These are phyloP conservation scores for Diplodia intermedia DNA, from an alignment of 2,329 filamentous ascomycete genomes.

Conservation along the genomic window DNA sequence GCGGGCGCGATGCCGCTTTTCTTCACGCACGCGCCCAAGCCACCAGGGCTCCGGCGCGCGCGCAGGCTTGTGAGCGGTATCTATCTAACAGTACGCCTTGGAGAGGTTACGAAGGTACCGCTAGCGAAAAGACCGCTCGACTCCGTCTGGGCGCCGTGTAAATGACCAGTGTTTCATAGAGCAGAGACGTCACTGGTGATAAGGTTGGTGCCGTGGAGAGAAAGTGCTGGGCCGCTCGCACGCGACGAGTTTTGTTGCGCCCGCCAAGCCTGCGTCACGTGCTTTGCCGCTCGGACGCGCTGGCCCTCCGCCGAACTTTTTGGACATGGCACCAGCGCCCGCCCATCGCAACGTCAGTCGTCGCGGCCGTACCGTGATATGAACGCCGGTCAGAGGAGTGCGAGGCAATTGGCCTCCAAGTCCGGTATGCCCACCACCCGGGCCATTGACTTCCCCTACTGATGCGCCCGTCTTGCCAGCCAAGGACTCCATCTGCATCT, in stretches of 20 bases:
- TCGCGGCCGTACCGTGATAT: constrained; percentile 40
- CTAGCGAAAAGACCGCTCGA: constrained; percentile 94
- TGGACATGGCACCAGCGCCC: constrained; percentile 30
- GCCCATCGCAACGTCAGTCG: constrained; percentile 28
- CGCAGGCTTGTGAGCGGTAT: constrained; percentile 76
- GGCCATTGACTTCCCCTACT: constrained; percentile 30
- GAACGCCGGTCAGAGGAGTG: constrained; percentile 55
- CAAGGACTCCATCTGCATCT: constrained; percentile 55
- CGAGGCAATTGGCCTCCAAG: constrained; percentile 51
- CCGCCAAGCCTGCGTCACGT: constrained; percentile 33
- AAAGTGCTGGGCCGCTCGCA: constrained; percentile 36
- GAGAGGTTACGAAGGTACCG: constrained; percentile 76
- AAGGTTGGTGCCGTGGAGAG: constrained; percentile 79
- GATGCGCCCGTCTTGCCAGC: constrained; percentile 40
- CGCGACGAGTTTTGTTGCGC: constrained; percentile 38
- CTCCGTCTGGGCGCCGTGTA: constrained; percentile 81
- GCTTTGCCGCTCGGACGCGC: constrained; percentile 38
- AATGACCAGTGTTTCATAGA: constrained; percentile 82
- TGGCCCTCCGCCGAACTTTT: constrained; percentile 36
- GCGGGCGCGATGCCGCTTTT: background rate
- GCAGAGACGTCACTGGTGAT: constrained; percentile 79
- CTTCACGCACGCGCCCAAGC: constrained; percentile 9
- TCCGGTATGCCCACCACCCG: constrained; percentile 45
- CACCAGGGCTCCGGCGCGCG: background rate
- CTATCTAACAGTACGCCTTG: constrained; percentile 97